A percentile compares a stretch with the other conserved stretches of the same genome.
These are phyloP conservation scores for Botryobasidium botryosum DNA, from an alignment of 768 basidiomycete species.

Conservation along the genomic window DNA sequence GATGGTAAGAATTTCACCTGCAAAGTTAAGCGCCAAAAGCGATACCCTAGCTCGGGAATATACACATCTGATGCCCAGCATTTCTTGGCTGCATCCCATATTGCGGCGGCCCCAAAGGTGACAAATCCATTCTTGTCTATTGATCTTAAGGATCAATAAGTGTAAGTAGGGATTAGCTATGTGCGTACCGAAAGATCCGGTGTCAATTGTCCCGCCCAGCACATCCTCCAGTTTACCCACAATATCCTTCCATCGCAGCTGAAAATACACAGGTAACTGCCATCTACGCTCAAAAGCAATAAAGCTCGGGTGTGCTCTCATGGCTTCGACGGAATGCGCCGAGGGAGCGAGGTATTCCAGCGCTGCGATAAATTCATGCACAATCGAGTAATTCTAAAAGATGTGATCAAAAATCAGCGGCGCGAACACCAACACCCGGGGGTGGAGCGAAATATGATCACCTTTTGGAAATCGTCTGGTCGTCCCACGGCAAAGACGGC, in stretches of 20 bases:
- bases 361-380: constrained; percentile 64
- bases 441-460: constrained; percentile 17
- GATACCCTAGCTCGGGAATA: constrained; percentile 61
- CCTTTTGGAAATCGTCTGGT: constrained; percentile 80
- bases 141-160: constrained; percentile 27
- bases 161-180: too few species aligned
- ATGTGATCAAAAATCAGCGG: not conserved
- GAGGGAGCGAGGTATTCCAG: constrained; percentile 76
- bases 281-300: constrained; percentile 64
- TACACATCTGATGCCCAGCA: constrained; percentile 84
- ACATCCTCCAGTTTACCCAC: constrained; percentile 56
- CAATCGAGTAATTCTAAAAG: constrained; percentile 63
- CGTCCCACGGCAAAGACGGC: constrained; percentile 82
- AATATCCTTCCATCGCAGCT: constrained; percentile 93
- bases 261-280: constrained; percentile 96
- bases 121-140: constrained; percentile 23
- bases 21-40: constrained; percentile 83
- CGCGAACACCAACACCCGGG: not conserved
- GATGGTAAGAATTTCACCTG: constrained; percentile 39
- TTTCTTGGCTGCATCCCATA: constrained; percentile 53
- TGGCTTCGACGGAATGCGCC: constrained; percentile 41
- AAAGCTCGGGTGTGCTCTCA: constrained; percentile 61
- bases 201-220: constrained; percentile 27
- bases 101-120: constrained; percentile 46
- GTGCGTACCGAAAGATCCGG: too few species aligned